phyloP scores from a whole-genome alignment of 2,329 filamentous ascomycete genomes.

The Talaromyces islandicus region DNA sequence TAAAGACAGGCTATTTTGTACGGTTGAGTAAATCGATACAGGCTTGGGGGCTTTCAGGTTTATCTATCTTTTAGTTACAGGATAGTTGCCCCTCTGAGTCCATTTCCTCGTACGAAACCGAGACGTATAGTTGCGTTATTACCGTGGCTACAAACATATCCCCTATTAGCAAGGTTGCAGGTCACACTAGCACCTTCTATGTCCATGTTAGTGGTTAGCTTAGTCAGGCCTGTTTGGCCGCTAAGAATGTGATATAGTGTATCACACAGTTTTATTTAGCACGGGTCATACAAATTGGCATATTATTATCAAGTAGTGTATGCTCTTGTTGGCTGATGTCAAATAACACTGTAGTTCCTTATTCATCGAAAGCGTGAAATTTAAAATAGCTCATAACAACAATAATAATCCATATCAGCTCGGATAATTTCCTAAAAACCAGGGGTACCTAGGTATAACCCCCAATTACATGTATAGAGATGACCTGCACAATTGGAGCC shows the following conservation, averaged over 20 bases:
- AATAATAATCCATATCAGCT: neutral
- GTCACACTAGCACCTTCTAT: conserved; percentile 1
- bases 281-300: neutral
- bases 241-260: neutral
- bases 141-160: neutral
- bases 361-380: neutral
- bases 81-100: neutral
- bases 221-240: neutral
- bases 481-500: neutral
- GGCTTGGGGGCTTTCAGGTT: neutral
- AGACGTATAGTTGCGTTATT: neutral
- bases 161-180: neutral
- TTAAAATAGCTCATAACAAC: no score
- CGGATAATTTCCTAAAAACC: neutral
- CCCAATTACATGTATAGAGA: neutral
- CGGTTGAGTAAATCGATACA: neutral
- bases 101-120: neutral
- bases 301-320: neutral
- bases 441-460: neutral
- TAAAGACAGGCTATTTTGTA: neutral
- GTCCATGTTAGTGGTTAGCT: neutral
- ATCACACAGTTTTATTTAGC: neutral
- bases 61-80: neutral
- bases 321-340: neutral
- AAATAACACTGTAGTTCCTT: neutral